These are phyloP conservation scores for Corymbia citriodora DNA, from an alignment of 441 rosid species.

Conservation along the genomic window DNA sequence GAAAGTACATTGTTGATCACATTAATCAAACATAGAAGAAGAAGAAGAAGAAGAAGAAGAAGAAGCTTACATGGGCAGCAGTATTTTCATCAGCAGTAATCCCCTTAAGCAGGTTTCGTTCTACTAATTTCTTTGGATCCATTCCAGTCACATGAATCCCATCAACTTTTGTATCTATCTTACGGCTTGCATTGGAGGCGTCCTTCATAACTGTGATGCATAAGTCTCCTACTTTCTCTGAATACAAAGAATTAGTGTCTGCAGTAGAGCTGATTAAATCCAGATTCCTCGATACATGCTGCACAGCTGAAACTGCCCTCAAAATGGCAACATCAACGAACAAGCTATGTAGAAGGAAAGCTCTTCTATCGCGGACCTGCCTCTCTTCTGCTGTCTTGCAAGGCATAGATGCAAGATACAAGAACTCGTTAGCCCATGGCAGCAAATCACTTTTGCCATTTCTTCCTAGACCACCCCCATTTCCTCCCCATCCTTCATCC, in stretches of 20 bases:
- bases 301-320: slow-evolving; percentile 52
- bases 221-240: slow-evolving; percentile 52
- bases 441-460: slow-evolving; percentile 50
- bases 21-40: not conserved
- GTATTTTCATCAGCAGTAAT: slow-evolving; percentile 71
- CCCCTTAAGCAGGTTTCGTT: slow-evolving; percentile 63
- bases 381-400: slow-evolving; percentile 67
- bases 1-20: not conserved
- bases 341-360: slow-evolving; percentile 63
- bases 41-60: slow-evolving; percentile 5
- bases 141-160: slow-evolving; percentile 47
- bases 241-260: slow-evolving; percentile 16
- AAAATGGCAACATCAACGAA: slow-evolving; percentile 62
- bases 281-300: slow-evolving; percentile 33
- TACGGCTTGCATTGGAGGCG: slow-evolving; percentile 47
- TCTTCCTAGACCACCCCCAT: slow-evolving; percentile 69
- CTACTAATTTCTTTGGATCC: slow-evolving; percentile 39
- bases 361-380: slow-evolving; percentile 64
- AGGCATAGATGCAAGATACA: slow-evolving; percentile 62
- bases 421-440: slow-evolving; percentile 60
- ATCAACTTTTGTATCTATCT: slow-evolving; percentile 67
- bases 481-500: slow-evolving; percentile 70
- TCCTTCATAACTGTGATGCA: slow-evolving; percentile 35
- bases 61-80: slow-evolving; percentile 53
- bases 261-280: slow-evolving; percentile 12